phyloP scores from a whole-genome alignment of 768 basidiomycete genomes.

The Pholiota conissans region DNA sequence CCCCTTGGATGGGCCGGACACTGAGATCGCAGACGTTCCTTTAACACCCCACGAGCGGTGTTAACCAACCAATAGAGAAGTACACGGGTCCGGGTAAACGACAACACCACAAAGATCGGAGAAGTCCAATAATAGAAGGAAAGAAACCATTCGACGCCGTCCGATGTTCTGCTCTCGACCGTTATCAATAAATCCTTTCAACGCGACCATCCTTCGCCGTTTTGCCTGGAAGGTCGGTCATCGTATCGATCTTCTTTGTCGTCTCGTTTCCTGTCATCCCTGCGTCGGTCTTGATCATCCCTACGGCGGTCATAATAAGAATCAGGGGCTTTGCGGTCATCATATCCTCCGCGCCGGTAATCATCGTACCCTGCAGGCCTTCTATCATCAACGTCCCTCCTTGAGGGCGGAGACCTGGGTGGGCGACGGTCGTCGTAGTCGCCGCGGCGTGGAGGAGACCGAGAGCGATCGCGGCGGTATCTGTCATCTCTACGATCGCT shows the following conservation, averaged over 20 bases:
- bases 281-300: conserved; percentile 69
- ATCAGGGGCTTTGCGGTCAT: conserved; percentile 83
- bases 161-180: conserved; percentile 35
- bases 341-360: conserved; percentile 80
- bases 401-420: conserved; percentile 77
- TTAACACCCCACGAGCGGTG: conserved; percentile 32
- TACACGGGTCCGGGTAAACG: conserved; percentile 57
- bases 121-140: conserved; percentile 51
- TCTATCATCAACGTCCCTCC: conserved; percentile 82
- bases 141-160: conserved; percentile 38
- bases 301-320: conserved; percentile 86
- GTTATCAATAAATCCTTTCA: conserved; percentile 43
- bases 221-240: conserved; percentile 73
- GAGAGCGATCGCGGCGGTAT: conserved; percentile 80
- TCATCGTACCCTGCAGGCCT: conserved; percentile 93
- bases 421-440: conserved; percentile 73
- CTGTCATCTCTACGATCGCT: conserved; percentile 60
- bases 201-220: conserved; percentile 80
- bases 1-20: conserved; percentile 15
- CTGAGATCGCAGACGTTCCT: conserved; percentile 21
- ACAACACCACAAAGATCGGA: conserved; percentile 47
- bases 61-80: conserved; percentile 48
- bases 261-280: conserved; percentile 80
- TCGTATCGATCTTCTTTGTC: conserved; percentile 83
- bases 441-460: conserved; percentile 74